Evolutionary conservation across 805 yeast species (phyloP).

Genomic region (Dipodascus albidus): DNA sequence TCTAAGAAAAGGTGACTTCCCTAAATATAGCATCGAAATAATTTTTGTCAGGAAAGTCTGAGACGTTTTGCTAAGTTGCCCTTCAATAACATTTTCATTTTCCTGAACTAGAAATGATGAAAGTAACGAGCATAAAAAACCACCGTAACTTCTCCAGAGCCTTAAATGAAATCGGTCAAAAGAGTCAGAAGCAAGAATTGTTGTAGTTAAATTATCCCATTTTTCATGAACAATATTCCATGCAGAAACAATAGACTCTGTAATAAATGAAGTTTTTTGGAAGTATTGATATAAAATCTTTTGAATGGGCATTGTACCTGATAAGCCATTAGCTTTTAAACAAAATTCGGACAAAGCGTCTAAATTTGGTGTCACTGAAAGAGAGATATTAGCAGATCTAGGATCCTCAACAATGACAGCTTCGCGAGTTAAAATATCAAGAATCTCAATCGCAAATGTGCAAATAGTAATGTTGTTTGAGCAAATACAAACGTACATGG

Average conservation of each 20-base stretch:
- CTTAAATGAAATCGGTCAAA: conserved; percentile 11
- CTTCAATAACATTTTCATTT: neutral
- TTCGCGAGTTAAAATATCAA: conserved; percentile 22
- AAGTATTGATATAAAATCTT: conserved; percentile 42
- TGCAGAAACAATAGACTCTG: conserved; percentile 28
- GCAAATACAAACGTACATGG: conserved; percentile 39
- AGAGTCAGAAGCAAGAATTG: conserved; percentile 32
- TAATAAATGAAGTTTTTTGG: conserved; percentile 20
- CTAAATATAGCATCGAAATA: conserved; percentile 33
- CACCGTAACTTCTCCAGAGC: conserved; percentile 53
- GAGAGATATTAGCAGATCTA: conserved; percentile 10
- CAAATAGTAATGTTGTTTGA: conserved; percentile 41
- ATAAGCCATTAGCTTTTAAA: conserved; percentile 43
- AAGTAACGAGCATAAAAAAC: conserved; percentile 54
- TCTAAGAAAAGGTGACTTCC: conserved; percentile 36
- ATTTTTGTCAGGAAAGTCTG: conserved; percentile 5
- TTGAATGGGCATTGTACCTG: conserved; percentile 66
- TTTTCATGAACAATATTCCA: conserved; percentile 39
- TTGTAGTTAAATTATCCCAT: conserved; percentile 29
- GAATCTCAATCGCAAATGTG: conserved; percentile 33
- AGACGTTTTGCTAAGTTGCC: neutral
- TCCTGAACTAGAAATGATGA: conserved; percentile 11
- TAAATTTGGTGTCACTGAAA: conserved; percentile 23
- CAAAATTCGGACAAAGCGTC: conserved; percentile 35
- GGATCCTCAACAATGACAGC: conserved; percentile 16